Percentiles rank a stretch among this genome's conserved stretches.
Conservation (phyloP, 176 grass and related monocot genomes). For the Dactylis glomerata region DNA sequence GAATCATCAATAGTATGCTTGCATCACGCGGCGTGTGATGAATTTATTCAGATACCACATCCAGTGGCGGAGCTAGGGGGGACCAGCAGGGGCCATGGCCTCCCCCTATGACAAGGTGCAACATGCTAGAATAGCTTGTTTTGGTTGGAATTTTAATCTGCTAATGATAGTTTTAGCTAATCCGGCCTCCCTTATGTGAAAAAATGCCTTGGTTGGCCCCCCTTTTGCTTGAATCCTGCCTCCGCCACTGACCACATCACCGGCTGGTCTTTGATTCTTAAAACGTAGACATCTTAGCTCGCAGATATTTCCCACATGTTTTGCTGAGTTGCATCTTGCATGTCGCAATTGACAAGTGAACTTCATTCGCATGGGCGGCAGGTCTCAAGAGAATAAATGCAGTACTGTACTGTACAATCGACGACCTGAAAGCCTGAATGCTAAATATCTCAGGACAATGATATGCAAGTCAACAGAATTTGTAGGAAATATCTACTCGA, state of each 20-base stretch:
- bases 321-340: neutral
- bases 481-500: slow-evolving; percentile 6
- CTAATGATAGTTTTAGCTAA: no score
- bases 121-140: no score
- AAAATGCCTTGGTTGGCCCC: no score
- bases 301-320: neutral
- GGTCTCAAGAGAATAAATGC: slow-evolving; percentile 5
- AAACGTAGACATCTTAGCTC: neutral
- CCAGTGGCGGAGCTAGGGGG: no score
- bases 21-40: neutral
- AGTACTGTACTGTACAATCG: neutral
- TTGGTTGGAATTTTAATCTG: no score
- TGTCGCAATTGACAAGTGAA: neutral
- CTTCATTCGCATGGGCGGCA: neutral
- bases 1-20: neutral
- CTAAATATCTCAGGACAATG: neutral
- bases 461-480: neutral
- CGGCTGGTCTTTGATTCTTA: neutral
- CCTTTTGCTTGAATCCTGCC: no score
- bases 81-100: no score
- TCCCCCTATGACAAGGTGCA: no score
- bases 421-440: neutral
- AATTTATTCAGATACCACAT: neutral
- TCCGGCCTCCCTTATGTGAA: no score
- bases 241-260: no score